These are phyloP conservation scores for Exophiala phaeomuriformis DNA, from an alignment of 2,329 filamentous ascomycete species.

Conservation along the genomic window DNA sequence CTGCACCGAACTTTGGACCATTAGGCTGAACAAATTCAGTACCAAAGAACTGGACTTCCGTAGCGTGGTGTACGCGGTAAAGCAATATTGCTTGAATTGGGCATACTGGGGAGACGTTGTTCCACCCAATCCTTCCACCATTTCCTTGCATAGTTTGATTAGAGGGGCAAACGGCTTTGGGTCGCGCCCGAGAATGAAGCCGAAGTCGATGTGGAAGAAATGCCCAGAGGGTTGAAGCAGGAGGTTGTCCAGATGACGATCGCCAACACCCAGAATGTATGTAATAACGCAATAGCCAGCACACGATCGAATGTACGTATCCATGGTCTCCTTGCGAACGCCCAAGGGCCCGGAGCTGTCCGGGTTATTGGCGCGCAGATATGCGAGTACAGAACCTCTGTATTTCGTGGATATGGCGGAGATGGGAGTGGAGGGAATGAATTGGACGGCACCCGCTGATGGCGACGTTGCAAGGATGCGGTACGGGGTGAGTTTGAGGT, in stretches of 20 bases:
- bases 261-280: constrained; percentile 91
- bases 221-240: constrained; percentile 81
- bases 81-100: constrained; percentile 91
- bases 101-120: constrained; percentile 71
- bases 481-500: constrained; percentile 90
- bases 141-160: constrained; percentile 95
- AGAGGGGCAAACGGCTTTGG: constrained; percentile 95
- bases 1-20: constrained; percentile 96
- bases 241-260: constrained; percentile 91
- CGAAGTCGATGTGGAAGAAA: constrained; percentile 98
- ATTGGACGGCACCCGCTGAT: constrained; percentile 84
- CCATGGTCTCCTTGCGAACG: constrained; percentile 83
- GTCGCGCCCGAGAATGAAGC: constrained; percentile 93
- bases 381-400: constrained; percentile 68
- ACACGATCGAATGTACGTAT: constrained; percentile 91
- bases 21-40: constrained; percentile 88
- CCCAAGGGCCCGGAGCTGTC: constrained; percentile 74
- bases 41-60: constrained; percentile 86
- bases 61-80: constrained; percentile 85
- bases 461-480: constrained; percentile 91
- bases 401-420: constrained; percentile 79
- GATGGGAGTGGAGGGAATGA: constrained; percentile 77
- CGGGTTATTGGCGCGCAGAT: constrained; percentile 81
- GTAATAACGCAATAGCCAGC: constrained; percentile 98
- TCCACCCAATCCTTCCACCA: constrained; percentile 98